Base-by-base conservation (phyloP, 1,139 yeast genomes). In the Taphrina pruni region DNA sequence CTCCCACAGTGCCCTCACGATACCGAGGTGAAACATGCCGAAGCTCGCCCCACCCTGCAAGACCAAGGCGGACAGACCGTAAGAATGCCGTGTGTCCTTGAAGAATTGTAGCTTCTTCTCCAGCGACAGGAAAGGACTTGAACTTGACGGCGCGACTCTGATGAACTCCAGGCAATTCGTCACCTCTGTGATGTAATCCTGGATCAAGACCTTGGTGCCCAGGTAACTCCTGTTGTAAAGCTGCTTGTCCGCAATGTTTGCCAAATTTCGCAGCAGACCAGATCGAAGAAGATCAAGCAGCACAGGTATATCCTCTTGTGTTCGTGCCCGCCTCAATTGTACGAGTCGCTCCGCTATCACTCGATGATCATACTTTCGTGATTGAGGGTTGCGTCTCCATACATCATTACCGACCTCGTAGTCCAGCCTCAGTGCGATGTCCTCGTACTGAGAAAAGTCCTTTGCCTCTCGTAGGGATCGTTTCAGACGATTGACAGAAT, bases 21-120 rank as follows among this genome's bases (percentile, higher is more conserved):
- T 97, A 0, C 99, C 99, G 69, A 92, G 88, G 74, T 94, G 99
- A 73, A 93, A 86, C 65, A 93, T 81, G 0, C 98, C 99, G 80
- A 93, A 90, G 3, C 97, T 89, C 17, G 97, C 92, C 0, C 99
- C 99, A 1, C 99, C 99, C 61, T 96, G 89, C 65, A 94, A 83
- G 41, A 95, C 91, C 60, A 94, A 81, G 0, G 98, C 99, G 0
- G 98, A 93, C 69, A 97, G 82, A 0, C 99, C 99, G 70, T 90
- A 90, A 74, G 93, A 90, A 77, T 90, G 89, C 72, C 97, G 82
- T 0, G 98, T 91, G 76, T 93, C 97, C 46, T 90, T 85, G 61
- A 94, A 81, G 84, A 90, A 89, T 1, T 91, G 91, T 71, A 93
- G 80, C 21, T 90, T 69, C 52, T 51, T 57, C 20, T 65, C 64